These are phyloP conservation scores for Tolypocladium endophyticum DNA, from an alignment of 2,329 filamentous ascomycete genomes.

Conservation along the genomic window DNA sequence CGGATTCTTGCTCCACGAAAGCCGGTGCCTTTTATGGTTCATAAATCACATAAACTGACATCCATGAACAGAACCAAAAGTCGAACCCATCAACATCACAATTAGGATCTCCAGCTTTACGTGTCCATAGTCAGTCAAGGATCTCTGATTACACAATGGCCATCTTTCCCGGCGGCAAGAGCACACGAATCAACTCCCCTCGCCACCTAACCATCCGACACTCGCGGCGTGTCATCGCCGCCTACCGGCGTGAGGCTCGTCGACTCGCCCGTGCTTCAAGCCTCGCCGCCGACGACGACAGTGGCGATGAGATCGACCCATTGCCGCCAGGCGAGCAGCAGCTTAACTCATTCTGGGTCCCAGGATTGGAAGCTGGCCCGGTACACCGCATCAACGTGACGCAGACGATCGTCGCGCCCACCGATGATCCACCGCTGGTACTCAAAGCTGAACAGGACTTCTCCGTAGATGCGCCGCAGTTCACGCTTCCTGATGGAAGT, in stretches of 20 bases:
- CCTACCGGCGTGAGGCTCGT: neutral
- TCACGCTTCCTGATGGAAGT: conserved; percentile 17
- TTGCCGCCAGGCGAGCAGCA: conserved; percentile 7
- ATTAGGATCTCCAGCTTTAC: too few species aligned
- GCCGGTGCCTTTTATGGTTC: too few species aligned
- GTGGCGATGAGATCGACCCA: neutral
- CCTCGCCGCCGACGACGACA: neutral
- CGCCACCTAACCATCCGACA: neutral
- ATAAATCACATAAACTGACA: too few species aligned
- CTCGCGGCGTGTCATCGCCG: too few species aligned
- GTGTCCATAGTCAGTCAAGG: too few species aligned
- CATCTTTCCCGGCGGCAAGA: neutral
- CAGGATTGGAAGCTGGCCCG: conserved; percentile 6
- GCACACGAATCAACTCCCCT: neutral
- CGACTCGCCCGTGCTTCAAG: neutral
- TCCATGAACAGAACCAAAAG: too few species aligned
- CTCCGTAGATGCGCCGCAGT: conserved; percentile 24
- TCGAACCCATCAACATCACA: too few species aligned
- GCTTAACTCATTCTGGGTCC: conserved; percentile 10
- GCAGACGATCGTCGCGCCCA: conserved; percentile 2
- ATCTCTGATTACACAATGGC: neutral
- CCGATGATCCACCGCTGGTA: neutral
- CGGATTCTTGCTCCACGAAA: too few species aligned
- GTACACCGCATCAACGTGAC: conserved; percentile 3
- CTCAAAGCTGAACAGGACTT: conserved; percentile 15